A percentile compares a stretch with the other conserved stretches of the same genome.
phyloP scores from a whole-genome alignment of 805 yeast species.

The Kurtzmaniella fragi region DNA sequence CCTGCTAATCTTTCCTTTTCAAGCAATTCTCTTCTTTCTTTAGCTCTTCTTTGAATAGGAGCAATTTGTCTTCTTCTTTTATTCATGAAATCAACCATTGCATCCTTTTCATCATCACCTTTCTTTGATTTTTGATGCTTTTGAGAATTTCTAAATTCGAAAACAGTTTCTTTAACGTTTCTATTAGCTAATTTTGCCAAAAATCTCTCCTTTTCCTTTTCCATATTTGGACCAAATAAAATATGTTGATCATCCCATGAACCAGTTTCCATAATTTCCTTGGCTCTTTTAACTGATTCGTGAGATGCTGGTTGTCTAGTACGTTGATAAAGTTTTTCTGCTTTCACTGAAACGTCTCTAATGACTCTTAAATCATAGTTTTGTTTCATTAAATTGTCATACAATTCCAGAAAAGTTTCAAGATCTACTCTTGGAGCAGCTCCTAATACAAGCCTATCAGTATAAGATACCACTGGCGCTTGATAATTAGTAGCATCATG shows the following conservation, averaged over 20 bases:
- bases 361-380: constrained; percentile 65
- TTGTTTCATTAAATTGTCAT: constrained; percentile 51
- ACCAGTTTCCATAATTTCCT: constrained; percentile 65
- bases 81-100: constrained; percentile 77
- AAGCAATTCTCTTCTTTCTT: constrained; percentile 59
- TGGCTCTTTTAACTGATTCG: constrained; percentile 81
- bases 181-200: constrained; percentile 69
- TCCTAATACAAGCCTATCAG: constrained; percentile 78
- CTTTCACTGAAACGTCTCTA: constrained; percentile 72
- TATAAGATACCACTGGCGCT: constrained; percentile 64
- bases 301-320: constrained; percentile 83
- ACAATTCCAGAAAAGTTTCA: constrained; percentile 71
- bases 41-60: constrained; percentile 76
- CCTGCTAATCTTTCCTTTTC: constrained; percentile 77
- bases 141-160: constrained; percentile 60
- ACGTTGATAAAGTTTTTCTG: constrained; percentile 81
- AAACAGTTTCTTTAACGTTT: constrained; percentile 80
- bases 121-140: constrained; percentile 28
- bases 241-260: constrained; percentile 86
- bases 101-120: constrained; percentile 44
- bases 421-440: constrained; percentile 67
- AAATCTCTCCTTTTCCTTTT: constrained; percentile 66
- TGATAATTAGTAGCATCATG: constrained; percentile 36
- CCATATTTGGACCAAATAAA: constrained; percentile 70
- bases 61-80: constrained; percentile 83